Percentiles rank a stretch among this genome's conserved stretches.
Conservation (phyloP, 2,329 filamentous ascomycete species). For the Cytospora leucostoma region DNA sequence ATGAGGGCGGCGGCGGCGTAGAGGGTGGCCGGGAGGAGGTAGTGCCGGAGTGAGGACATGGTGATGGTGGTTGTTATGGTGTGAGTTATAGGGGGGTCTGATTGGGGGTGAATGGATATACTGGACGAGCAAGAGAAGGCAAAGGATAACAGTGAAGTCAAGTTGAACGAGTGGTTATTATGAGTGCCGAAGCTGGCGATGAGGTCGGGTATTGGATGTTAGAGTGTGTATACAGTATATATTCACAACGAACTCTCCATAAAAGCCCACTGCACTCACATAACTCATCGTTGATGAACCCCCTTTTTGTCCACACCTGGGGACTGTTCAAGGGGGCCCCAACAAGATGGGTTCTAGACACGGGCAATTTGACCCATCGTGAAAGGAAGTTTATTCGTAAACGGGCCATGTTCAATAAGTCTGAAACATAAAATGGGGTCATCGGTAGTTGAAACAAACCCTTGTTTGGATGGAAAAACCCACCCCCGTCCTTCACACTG, state of each 20-base stretch:
- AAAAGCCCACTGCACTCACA: no score
- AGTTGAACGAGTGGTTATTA: no score
- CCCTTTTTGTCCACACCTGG: background rate
- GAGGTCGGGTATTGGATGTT: background rate
- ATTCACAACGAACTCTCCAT: no score
- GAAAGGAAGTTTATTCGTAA: background rate
- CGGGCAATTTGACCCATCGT: background rate
- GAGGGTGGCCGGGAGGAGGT: constrained; percentile 4
- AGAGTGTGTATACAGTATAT: no score
- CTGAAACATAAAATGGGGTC: constrained; percentile 7
- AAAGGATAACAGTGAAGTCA: no score
- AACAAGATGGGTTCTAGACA: background rate
- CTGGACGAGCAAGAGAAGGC: no score
- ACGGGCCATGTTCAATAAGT: constrained; percentile 7
- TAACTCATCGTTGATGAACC: no score
- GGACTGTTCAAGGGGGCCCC: background rate
- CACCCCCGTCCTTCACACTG: background rate
- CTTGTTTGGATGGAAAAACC: background rate
- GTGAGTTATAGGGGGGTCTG: background rate
- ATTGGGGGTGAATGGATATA: no score
- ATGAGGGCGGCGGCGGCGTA: background rate
- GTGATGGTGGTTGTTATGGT: background rate
- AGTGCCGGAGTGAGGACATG: constrained; percentile 1
- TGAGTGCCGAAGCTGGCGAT: no score
- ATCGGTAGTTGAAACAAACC: background rate